phyloP scores from a whole-genome alignment of 1,284 basidiomycete species.

The Cryptococcus sp. region DNA sequence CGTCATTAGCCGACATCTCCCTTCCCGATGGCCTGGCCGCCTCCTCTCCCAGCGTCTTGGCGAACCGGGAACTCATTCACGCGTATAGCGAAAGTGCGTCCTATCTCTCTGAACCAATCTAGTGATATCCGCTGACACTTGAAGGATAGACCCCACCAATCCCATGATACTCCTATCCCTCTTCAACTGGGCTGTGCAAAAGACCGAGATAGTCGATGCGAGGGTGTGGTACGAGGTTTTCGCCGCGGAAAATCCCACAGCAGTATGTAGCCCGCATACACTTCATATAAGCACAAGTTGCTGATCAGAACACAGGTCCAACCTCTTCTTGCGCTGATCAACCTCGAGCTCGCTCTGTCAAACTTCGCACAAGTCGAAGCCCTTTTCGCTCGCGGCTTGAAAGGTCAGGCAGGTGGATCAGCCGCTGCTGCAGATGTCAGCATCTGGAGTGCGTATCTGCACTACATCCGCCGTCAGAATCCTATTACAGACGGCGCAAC shows the following conservation, averaged over 20 bases:
- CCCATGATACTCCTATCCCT: slow-evolving; percentile 43
- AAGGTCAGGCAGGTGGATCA: slow-evolving; percentile 42
- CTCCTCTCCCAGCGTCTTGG: slow-evolving; percentile 37
- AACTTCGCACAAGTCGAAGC: slow-evolving; percentile 51
- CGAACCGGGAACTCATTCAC: slow-evolving; percentile 34
- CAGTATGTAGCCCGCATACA: slow-evolving; percentile 28
- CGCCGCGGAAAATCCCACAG: slow-evolving; percentile 47
- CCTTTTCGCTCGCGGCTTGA: slow-evolving; percentile 48
- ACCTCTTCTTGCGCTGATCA: slow-evolving; percentile 49
- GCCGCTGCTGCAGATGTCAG: slow-evolving; percentile 51
- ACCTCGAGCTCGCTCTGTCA: slow-evolving; percentile 51
- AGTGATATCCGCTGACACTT: background rate
- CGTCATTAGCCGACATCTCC: slow-evolving; percentile 2
- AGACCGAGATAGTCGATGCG: slow-evolving; percentile 50
- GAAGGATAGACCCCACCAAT: slow-evolving; percentile 35
- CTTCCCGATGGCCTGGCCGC: slow-evolving; percentile 38
- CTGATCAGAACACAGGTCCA: slow-evolving; percentile 28
- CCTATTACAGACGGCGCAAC: slow-evolving; percentile 41
- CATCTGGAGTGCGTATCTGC: slow-evolving; percentile 55
- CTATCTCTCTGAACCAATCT: background rate
- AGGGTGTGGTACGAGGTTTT: slow-evolving; percentile 50
- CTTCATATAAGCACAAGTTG: too few relatives aligned
- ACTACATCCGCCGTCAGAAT: slow-evolving; percentile 55
- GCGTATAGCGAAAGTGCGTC: slow-evolving; percentile 35
- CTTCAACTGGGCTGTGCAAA: slow-evolving; percentile 53